Percentiles rank a stretch among this genome's conserved stretches.
phyloP scores from a whole-genome alignment of 257 asterid genomes.

The Mitragyna speciosa region DNA sequence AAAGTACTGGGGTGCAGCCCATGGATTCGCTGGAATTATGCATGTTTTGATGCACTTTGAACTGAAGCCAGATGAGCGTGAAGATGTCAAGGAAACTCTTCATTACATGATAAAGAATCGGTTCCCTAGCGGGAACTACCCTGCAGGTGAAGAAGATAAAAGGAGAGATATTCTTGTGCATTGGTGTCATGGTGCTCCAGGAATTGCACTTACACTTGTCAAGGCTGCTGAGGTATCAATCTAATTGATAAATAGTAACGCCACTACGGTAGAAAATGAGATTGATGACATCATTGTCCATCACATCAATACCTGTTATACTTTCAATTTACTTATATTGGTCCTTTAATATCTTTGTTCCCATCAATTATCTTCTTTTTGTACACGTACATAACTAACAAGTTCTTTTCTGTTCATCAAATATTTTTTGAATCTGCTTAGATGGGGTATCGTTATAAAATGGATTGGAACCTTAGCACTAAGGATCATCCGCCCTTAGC shows the following conservation, averaged over 20 bases:
- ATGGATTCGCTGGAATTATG: constrained; percentile 78
- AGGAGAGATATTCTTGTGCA: constrained; percentile 58
- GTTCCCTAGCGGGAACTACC: constrained; percentile 66
- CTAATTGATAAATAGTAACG: neutral
- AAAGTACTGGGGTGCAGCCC: constrained; percentile 87
- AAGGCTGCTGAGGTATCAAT: constrained; percentile 69
- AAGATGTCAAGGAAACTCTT: constrained; percentile 64
- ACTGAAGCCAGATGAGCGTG: constrained; percentile 49
- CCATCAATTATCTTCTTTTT: neutral
- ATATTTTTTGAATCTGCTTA: neutral
- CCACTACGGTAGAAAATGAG: neutral
- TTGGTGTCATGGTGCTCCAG: constrained; percentile 92
- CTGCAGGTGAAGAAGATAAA: constrained; percentile 57
- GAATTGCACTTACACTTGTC: constrained; percentile 63
- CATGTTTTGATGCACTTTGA: constrained; percentile 56
- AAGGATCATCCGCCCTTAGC: neutral
- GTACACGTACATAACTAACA: neutral
- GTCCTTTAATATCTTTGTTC: neutral
- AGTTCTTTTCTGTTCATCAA: neutral
- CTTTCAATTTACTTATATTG: neutral
- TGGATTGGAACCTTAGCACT: neutral
- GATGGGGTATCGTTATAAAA: neutral
- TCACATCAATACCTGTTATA: neutral
- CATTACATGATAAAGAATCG: constrained; percentile 57
- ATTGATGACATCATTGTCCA: neutral